Percentiles rank a stretch among this genome's conserved stretches.
Evolutionary conservation across 164 flowering plant species (phyloP).

Genomic region (Santalum album): DNA sequence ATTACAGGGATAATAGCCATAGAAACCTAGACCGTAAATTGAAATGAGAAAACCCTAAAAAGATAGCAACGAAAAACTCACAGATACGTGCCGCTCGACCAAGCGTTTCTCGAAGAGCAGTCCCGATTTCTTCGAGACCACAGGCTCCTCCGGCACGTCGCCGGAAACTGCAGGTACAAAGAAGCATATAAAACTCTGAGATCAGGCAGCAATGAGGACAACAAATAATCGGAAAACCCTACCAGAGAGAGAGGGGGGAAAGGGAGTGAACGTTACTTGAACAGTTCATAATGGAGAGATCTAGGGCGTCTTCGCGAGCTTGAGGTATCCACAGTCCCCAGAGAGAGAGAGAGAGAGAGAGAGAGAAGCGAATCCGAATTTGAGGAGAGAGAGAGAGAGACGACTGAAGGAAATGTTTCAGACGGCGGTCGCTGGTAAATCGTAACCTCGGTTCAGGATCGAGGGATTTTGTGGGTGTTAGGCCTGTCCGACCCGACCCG

Average conservation of each 20-base stretch:
- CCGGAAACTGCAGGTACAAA: constrained; percentile 83
- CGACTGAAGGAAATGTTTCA: no score
- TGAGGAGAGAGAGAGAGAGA: no score
- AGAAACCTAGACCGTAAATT: background rate
- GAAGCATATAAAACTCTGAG: constrained; percentile 6
- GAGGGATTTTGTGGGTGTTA: no score
- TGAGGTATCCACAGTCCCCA: no score
- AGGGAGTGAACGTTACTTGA: no score
- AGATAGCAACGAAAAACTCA: constrained; percentile 21
- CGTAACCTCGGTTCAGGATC: no score
- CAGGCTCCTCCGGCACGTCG: constrained; percentile 95
- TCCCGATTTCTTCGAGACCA: constrained; percentile 80
- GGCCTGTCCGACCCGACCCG: no score
- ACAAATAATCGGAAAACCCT: background rate
- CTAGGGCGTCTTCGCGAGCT: constrained; percentile 13
- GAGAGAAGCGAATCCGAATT: no score
- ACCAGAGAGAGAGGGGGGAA: no score
- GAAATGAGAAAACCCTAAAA: background rate
- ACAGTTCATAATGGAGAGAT: constrained; percentile 44
- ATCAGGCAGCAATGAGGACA: constrained; percentile 4
- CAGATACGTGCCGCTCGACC: constrained; percentile 79
- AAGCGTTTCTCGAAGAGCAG: constrained; percentile 80
- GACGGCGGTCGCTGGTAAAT: no score
- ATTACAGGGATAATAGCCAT: background rate
- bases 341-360: no score